Evolutionary conservation across 768 basidiomycete genomes (phyloP).

Genomic region (Butyriboletus loyo): DNA sequence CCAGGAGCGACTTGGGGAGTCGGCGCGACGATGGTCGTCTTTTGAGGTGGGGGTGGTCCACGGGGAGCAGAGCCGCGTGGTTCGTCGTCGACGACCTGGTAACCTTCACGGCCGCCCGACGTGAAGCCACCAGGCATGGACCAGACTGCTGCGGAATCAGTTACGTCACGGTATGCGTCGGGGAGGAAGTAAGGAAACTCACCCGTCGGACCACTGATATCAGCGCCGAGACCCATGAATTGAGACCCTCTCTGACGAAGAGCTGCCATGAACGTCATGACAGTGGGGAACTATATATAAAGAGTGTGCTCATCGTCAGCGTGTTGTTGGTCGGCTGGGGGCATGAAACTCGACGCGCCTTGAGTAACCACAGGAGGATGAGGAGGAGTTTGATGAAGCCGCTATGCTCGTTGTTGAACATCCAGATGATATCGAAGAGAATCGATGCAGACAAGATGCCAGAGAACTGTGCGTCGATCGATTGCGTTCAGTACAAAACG

Average conservation of each 20-base stretch:
- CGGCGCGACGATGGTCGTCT: constrained; percentile 7
- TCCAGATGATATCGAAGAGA: constrained; percentile 71
- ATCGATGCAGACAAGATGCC: constrained; percentile 58
- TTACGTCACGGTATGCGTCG: neutral
- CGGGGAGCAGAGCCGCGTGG: constrained; percentile 18
- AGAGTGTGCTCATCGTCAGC: neutral
- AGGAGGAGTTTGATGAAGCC: constrained; percentile 55
- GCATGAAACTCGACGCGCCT: constrained; percentile 37
- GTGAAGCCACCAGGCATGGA: constrained; percentile 76
- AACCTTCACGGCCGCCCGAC: constrained; percentile 49
- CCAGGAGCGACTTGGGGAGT: constrained; percentile 13
- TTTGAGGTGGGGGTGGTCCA: constrained; percentile 16
- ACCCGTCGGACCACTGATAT: constrained; percentile 58
- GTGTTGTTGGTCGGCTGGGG: neutral
- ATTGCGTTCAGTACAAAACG: neutral
- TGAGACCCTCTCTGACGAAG: constrained; percentile 59
- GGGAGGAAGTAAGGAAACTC: constrained; percentile 1
- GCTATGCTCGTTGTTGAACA: constrained; percentile 52
- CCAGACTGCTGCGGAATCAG: constrained; percentile 49
- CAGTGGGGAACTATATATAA: constrained; percentile 57
- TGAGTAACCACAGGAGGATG: constrained; percentile 54
- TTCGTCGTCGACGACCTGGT: constrained; percentile 58
- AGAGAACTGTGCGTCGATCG: constrained; percentile 52
- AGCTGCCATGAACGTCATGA: constrained; percentile 46
- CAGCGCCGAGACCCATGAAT: constrained; percentile 50